Evolutionary conservation across 352 stramenopile genomes (phyloP), one percentile per base, ranked within the genome.

Genomic region (Phytophthora pini): DNA sequence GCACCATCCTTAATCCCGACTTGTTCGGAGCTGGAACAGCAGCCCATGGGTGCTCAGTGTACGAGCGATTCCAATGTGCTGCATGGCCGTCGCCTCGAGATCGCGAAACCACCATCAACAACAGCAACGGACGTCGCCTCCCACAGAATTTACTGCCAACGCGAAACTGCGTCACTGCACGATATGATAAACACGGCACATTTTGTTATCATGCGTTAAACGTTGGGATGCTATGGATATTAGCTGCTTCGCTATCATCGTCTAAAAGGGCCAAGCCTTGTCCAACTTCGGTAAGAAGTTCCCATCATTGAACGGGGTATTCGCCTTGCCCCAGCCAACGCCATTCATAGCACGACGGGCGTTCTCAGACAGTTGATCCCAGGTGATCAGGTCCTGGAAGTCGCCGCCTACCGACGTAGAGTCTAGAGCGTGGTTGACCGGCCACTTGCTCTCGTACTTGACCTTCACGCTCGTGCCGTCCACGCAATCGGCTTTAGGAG

Each of bases 11-110:
- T 74, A 27, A 77, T 69, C 0, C 59, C 56, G 9, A 90, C 82
- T 9, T 81, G 51, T 45, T 86, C 72, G 49, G n/a, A 54, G 22
- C 77, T 90, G 40, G 68, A 82, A 68, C 81, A 92, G 67, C 86
- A 92, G 5, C 83, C 83, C 86, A 94, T 92, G 22, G 6, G 57
- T 38, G 9, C 43, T 46, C 34, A 52, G n/a, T 22, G 27, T 20
- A 50, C 60, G n/a, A 10, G 8, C 31, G 31, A 53, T 17, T 43
- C 9, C 51, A 52, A 56, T 58, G 15, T 15, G 17, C 36, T 57
- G 24, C 10, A 12, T 63, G 52, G 32, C 17, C 26, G 40, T 39
- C 34, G 54, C n/a, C 36, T 61, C 11, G 27, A 58, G 26, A 40
- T 29, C 26, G 24, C 34, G 60, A 68, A 68, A 68, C 60, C 46